Base-by-base conservation (phyloP, 768 basidiomycete genomes). In the Tephrocybe sp. region DNA sequence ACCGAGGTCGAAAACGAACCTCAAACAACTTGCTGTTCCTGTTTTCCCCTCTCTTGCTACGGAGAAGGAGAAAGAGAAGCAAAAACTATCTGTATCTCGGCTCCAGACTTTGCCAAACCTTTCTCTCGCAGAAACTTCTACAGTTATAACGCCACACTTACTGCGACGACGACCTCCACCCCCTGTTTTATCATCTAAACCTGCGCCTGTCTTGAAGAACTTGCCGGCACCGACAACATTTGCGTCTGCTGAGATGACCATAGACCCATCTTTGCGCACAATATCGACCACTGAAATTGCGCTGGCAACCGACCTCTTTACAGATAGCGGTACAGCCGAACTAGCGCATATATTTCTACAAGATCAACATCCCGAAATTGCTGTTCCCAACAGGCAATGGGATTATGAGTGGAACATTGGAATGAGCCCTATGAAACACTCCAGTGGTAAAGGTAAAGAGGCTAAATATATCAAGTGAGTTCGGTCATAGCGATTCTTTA, bases 231-330 rank as follows among this genome's bases (percentile, higher is more conserved):
- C 74, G 5, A 60, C 61, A n/a, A 44, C 44, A 49, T 45, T 48
- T 18, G 6, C 43, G 59, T 34, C 62, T 60, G 4, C 56, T 47
- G 26, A 60, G 0, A 21, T 57, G 7, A 54, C 65, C 1, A 58
- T 65, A 3, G 58, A 68, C 32, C 74, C 77, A 51, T 63, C 65
- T 4, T 58, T 80, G 59, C 73, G 70, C 39, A 76, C 81, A 6
- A 78, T 85, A 25, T 74, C 73, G 0, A 78, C 73, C 14, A 83
- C 81, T 4, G 64, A 67, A n/a, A 64, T 85, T 14, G 81, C 83
- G 1, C 70, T 68, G 12, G 74, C 79, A 18, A 81, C 73, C 11
- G 76, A 84, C 61, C 67, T 79, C 1, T 75, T 72, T 30, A 78
- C 79, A 14, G 80, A 83, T 36, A 71, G 66, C 20, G 69, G 79